These are phyloP conservation scores for Cylindrodendrum hubeiense DNA, from an alignment of 2,329 filamentous ascomycete genomes.

Conservation along the genomic window DNA sequence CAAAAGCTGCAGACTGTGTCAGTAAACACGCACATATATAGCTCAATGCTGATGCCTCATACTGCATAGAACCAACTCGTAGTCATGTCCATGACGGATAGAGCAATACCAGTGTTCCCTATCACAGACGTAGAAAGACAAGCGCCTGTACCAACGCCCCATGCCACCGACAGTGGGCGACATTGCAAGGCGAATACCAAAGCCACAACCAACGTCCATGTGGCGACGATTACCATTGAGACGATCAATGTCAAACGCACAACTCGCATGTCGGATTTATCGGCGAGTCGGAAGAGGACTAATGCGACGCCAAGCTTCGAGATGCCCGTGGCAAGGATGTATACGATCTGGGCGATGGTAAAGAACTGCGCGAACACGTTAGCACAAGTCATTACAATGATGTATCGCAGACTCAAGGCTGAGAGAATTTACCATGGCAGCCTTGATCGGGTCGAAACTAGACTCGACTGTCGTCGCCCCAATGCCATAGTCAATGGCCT, in stretches of 20 bases:
- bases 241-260: background rate
- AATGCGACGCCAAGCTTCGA: constrained; percentile 4
- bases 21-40: background rate
- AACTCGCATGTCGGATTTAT: constrained; percentile 3
- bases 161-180: constrained; percentile 7
- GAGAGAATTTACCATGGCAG: background rate
- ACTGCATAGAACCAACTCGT: constrained; percentile 28
- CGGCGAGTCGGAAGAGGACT: constrained; percentile 2
- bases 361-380: background rate
- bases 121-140: background rate
- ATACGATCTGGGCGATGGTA: constrained; percentile 4
- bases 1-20: constrained; percentile 2
- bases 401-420: background rate
- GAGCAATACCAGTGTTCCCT: constrained; percentile 7
- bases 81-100: constrained; percentile 23
- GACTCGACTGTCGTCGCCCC: background rate
- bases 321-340: constrained; percentile 7
- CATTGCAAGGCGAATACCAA: constrained; percentile 7
- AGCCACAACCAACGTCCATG: background rate
- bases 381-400: background rate
- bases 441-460: background rate
- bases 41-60: background rate
- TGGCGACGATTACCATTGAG: background rate
- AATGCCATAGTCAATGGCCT: constrained; percentile 8
- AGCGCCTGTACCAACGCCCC: background rate